A percentile compares a stretch with the other conserved stretches of the same genome.
Evolutionary conservation across 1,284 basidiomycete genomes (phyloP).

Genomic region (Pholiota adiposa): DNA sequence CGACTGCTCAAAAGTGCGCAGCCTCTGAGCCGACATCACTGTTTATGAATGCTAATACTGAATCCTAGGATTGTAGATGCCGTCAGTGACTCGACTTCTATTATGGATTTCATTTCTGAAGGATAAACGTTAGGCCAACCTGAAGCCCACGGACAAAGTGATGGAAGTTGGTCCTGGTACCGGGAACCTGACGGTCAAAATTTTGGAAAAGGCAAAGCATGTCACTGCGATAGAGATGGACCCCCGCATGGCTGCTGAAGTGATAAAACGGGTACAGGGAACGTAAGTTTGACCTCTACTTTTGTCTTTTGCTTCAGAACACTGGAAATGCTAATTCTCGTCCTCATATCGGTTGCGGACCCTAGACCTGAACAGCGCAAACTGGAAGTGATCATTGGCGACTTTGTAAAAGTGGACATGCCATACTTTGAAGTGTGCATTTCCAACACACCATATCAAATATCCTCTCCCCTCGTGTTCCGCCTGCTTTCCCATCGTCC

Average conservation of each 20-base stretch:
- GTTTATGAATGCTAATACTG: conserved; percentile 9
- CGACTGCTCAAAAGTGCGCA: conserved; percentile 85
- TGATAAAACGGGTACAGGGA: conserved; percentile 97
- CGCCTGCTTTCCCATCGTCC: conserved; percentile 96
- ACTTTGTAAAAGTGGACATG: conserved; percentile 96
- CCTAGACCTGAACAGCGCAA: conserved; percentile 91
- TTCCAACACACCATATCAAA: conserved; percentile 99
- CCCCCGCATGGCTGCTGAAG: conserved; percentile 97
- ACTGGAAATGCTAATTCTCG: conserved; percentile 1
- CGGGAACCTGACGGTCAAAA: conserved; percentile 94
- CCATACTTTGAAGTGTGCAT: conserved; percentile 99
- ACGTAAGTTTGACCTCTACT: conserved; percentile 68
- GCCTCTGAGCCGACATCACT: conserved; percentile 24
- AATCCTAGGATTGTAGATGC: conserved; percentile 72
- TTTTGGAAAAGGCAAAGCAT: conserved; percentile 93
- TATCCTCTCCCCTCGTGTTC: conserved; percentile 97
- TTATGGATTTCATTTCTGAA: conserved; percentile 7
- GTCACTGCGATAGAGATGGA: conserved; percentile 98
- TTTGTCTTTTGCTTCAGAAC: conserved; percentile 1
- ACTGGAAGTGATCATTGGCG: conserved; percentile 93
- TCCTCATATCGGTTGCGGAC: conserved; percentile 2
- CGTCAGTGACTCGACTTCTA: conserved; percentile 27
- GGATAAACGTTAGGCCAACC: conserved; percentile 66
- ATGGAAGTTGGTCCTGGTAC: conserved; percentile 99
- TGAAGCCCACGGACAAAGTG: conserved; percentile 94